A percentile compares a stretch with the other conserved stretches of the same genome.
Conservation (phyloP, 352 stramenopile genomes). For the Globisporangium rhizosaccharum region DNA sequence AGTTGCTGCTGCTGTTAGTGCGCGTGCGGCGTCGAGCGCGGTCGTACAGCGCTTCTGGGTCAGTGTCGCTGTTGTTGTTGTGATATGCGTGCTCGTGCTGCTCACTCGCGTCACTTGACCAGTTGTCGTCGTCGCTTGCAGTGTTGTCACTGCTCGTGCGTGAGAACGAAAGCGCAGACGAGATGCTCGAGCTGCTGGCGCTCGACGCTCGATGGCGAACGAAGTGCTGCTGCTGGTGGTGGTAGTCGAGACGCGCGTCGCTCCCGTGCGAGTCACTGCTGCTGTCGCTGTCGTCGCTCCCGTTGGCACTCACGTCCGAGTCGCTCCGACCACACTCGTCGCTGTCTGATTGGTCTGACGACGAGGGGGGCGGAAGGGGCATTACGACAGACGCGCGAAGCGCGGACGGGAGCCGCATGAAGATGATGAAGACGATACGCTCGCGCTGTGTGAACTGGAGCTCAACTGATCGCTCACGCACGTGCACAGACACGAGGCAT, state of each 20-base stretch:
- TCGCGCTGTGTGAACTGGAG: too few relatives aligned
- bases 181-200: constrained; percentile 9
- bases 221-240: neutral
- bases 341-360: constrained; percentile 11
- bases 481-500: too few relatives aligned
- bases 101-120: neutral
- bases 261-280: neutral
- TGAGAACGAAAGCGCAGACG: constrained; percentile 13
- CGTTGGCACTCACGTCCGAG: constrained; percentile 4
- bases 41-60: neutral
- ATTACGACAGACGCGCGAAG: constrained; percentile 5
- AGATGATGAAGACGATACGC: neutral
- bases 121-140: neutral
- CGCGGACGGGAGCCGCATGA: neutral
- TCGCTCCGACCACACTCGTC: constrained; percentile 7
- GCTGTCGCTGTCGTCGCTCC: constrained; percentile 7
- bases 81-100: neutral
- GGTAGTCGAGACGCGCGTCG: neutral
- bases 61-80: neutral
- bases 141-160: constrained; percentile 6
- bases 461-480: too few relatives aligned
- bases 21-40: neutral
- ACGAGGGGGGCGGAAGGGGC: constrained; percentile 5
- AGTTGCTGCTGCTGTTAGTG: constrained; percentile 2
- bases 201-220: constrained; percentile 3